Percentiles rank a stretch among this genome's conserved stretches.
These are phyloP conservation scores for Clavispora asparagi DNA, from an alignment of 805 yeast genomes.

Conservation along the genomic window DNA sequence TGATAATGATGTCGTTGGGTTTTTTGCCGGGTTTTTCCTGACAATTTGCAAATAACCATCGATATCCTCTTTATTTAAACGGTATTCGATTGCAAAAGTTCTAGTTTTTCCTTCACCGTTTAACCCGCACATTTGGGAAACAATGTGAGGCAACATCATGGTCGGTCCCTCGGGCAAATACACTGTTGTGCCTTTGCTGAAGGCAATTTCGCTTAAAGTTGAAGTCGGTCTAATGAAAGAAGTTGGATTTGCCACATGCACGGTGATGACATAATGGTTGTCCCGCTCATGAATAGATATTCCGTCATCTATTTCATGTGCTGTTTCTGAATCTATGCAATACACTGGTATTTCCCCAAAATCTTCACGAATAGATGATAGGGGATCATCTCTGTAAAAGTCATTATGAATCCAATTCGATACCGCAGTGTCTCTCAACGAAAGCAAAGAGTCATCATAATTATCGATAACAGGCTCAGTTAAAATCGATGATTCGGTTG, in stretches of 20 bases:
- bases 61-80: conserved; percentile 14
- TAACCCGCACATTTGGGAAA: conserved; percentile 49
- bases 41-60: conserved; percentile 6
- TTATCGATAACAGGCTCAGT: not conserved
- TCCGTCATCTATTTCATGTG: conserved; percentile 94
- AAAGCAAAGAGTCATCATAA: not conserved
- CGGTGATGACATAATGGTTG: conserved; percentile 40
- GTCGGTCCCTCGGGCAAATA: conserved; percentile 64
- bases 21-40: not conserved
- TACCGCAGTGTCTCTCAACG: not conserved
- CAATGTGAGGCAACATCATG: conserved; percentile 64
- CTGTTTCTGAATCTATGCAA: conserved; percentile 76
- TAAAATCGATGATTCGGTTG: not conserved
- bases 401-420: conserved; percentile 1
- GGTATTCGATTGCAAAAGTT: conserved; percentile 34
- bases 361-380: conserved; percentile 28
- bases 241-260: conserved; percentile 87
- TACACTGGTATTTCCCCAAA: conserved; percentile 51
- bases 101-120: conserved; percentile 43
- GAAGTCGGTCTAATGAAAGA: conserved; percentile 48
- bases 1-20: conserved; percentile 3
- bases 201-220: conserved; percentile 50
- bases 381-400: conserved; percentile 27
- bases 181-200: conserved; percentile 55
- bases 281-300: conserved; percentile 48